phyloP scores from a whole-genome alignment of 2,329 filamentous ascomycete species.

The Cordyceps tenuipes region DNA sequence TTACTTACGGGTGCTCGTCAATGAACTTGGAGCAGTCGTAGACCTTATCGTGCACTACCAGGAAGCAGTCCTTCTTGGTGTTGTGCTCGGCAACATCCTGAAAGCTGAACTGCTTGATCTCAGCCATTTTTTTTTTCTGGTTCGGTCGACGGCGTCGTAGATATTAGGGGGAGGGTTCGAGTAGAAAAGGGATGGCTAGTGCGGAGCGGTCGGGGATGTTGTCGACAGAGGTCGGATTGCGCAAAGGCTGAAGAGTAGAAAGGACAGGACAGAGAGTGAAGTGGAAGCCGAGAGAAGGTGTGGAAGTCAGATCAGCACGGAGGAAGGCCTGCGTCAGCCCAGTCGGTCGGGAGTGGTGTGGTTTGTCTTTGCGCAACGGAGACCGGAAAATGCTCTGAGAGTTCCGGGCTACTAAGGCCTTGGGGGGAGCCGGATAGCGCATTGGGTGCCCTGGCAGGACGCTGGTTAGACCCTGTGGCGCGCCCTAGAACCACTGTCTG shows the following conservation, averaged over 20 bases:
- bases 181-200: not conserved
- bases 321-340: not conserved
- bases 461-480: not conserved
- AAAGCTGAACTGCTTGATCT: slow-evolving; percentile 54
- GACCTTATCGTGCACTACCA: slow-evolving; percentile 94
- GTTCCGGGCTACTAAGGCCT: slow-evolving; percentile 11
- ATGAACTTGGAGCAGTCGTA: slow-evolving; percentile 86
- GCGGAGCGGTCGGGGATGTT: not conserved
- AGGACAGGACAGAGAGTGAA: not conserved
- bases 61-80: slow-evolving; percentile 86
- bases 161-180: not conserved
- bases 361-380: slow-evolving; percentile 4
- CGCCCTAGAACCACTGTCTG: not conserved
- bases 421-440: not conserved
- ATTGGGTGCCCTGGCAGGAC: not conserved
- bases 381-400: slow-evolving; percentile 6
- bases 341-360: not conserved
- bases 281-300: slow-evolving; percentile 1
- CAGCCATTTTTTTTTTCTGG: slow-evolving; percentile 23
- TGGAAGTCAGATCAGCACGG: slow-evolving; percentile 7
- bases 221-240: not conserved
- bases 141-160: not conserved
- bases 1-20: slow-evolving; percentile 84
- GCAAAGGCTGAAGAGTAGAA: not conserved
- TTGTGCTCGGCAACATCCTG: slow-evolving; percentile 78